A percentile compares a stretch with the other conserved stretches of the same genome.
Conservation (phyloP, 208 protist genomes). For the Acanthamoeba triangularis region DNA sequence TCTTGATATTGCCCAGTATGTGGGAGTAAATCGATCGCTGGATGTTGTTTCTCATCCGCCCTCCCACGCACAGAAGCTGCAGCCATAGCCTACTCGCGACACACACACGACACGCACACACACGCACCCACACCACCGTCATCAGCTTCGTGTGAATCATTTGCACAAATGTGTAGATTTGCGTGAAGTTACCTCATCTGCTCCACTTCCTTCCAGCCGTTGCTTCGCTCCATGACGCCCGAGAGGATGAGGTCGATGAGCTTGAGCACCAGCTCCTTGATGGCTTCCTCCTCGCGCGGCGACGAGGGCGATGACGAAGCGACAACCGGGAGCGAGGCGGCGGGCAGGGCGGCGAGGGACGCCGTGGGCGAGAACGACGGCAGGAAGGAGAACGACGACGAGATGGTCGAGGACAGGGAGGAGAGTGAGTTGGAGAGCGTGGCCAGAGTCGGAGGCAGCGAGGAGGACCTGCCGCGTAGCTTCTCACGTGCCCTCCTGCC, state of each 20-base stretch:
- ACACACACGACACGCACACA: not conserved
- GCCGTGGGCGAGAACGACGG: constrained; percentile 7
- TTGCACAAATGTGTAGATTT: not conserved
- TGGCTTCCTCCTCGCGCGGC: constrained; percentile 39
- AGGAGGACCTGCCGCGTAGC: not conserved
- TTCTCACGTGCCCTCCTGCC: not conserved
- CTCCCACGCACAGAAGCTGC: constrained; percentile 30
- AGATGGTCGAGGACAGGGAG: constrained; percentile 18
- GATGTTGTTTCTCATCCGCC: constrained; percentile 35
- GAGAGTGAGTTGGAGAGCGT: constrained; percentile 28
- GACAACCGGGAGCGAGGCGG: not conserved
- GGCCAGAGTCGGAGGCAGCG: constrained; percentile 16
- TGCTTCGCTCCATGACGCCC: constrained; percentile 19
- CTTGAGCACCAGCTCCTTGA: constrained; percentile 70
- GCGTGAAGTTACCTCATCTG: constrained; percentile 9
- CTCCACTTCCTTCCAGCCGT: constrained; percentile 67
- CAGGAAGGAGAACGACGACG: constrained; percentile 49
- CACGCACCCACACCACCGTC: not conserved
- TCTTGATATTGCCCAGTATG: constrained; percentile 41
- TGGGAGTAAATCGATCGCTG: constrained; percentile 64
- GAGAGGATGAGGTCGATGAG: constrained; percentile 57
- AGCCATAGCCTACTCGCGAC: not conserved
- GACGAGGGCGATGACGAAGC: constrained; percentile 31
- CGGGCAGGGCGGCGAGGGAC: not conserved
- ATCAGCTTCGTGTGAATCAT: too few species aligned